These are phyloP conservation scores for Baudoinia panamericana DNA, from an alignment of 495 filamentous ascomycete genomes.

Conservation along the genomic window DNA sequence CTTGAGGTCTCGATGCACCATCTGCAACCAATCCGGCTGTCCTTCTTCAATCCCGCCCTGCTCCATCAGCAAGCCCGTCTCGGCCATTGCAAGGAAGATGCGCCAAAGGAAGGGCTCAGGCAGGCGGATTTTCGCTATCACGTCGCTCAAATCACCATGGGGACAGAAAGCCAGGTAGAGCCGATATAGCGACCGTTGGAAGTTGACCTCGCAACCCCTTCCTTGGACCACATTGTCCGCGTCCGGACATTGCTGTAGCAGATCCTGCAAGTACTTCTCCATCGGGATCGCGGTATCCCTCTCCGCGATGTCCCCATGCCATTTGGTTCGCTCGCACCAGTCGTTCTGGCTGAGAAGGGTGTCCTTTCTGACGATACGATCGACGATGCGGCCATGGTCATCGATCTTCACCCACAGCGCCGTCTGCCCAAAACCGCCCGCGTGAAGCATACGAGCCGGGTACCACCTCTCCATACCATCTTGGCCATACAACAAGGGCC, in stretches of 20 bases:
- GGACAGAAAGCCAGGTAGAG: neutral
- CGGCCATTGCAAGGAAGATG: neutral
- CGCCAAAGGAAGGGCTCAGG: constrained; percentile 6
- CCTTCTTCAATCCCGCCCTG: neutral
- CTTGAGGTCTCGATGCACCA: constrained; percentile 9
- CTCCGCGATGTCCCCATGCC: neutral
- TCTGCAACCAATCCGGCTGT: neutral
- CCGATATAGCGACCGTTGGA: neutral
- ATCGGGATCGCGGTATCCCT: neutral
- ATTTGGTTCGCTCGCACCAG: neutral
- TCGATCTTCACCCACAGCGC: neutral
- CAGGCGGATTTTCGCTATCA: neutral
- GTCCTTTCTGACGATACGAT: neutral
- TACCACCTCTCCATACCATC: neutral
- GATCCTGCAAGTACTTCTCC: neutral
- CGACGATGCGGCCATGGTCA: neutral
- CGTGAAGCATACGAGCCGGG: neutral
- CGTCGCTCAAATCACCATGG: neutral
- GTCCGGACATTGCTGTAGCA: neutral
- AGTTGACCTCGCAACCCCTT: neutral
- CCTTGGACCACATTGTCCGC: neutral
- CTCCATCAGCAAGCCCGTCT: constrained; percentile 2
- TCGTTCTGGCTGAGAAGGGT: neutral
- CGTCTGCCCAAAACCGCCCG: neutral
- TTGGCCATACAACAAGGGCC: no score